Base-by-base conservation (phyloP, 2,329 filamentous ascomycete species). In the Colletotrichum musae region DNA sequence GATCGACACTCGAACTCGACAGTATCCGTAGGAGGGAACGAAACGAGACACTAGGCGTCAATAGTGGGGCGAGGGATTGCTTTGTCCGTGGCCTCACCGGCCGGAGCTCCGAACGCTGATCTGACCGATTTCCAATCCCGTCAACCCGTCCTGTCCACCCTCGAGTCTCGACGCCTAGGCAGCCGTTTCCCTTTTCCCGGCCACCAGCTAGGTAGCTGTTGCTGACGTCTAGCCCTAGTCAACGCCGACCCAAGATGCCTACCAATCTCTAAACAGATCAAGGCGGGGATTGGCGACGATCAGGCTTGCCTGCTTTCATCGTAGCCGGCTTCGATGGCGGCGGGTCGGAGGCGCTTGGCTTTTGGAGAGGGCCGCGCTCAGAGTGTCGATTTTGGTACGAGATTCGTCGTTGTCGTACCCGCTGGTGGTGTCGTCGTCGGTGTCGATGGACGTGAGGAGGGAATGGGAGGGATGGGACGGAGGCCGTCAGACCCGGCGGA, bases 81-180 rank as follows among this genome's bases (percentile, higher is more conserved):
- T 53, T 51, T 57, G 64, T 62, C 64, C 58, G 64, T 63, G n/a
- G 53, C 32, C 43, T 63, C 58, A 68, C 54, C 61, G 66, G 66
- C 61, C 66, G 66, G 66, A 69, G 32, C 54, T 69, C 66, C 66
- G 66, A 36, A 65, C 51, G 56, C 18, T 43, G 64, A 39, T 50
- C 13, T 39, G 21, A 24, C 21, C 21, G 21, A 24, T 24, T 24
- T 24, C 21, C 21, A 24, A 24, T 24, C 21, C 21, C 21, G 21
- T 24, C 21, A 24, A 24, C 21, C n/a, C 41, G 41, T n/a, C 41
- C 6, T 13, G 10, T 36, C 32, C 7, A 36, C 32, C 7, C 32
- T 36, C 32, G 32, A 36, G 10, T 10, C 32, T 36, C 32, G 32
- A 12, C 47, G 21, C 21, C 21, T 24, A 50, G 47, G 18, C 18